These are phyloP conservation scores for Verbascum thapsus DNA, from an alignment of 257 asterid genomes.

Conservation along the genomic window DNA sequence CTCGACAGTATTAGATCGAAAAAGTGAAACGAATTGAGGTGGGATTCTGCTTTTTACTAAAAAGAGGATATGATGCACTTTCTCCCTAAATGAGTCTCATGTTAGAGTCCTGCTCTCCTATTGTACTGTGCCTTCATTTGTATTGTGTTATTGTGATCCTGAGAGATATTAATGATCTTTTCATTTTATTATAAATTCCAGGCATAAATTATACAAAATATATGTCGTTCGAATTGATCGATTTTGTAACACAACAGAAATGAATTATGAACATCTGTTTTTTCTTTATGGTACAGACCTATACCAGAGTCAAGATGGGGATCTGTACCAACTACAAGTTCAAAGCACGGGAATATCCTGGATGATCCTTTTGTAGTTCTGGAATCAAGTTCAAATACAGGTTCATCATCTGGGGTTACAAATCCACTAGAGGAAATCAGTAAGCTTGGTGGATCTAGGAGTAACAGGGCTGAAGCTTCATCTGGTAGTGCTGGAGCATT, in stretches of 20 bases:
- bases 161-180: neutral
- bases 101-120: conserved; percentile 1
- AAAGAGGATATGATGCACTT: neutral
- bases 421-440: conserved; percentile 79
- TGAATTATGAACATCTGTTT: conserved; percentile 21
- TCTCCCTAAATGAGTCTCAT: neutral
- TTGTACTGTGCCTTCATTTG: neutral
- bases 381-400: conserved; percentile 58
- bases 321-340: conserved; percentile 53
- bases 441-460: conserved; percentile 63
- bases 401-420: conserved; percentile 47
- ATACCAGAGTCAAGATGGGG: conserved; percentile 64
- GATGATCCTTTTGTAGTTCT: conserved; percentile 82
- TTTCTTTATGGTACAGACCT: conserved; percentile 58
- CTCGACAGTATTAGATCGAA: neutral
- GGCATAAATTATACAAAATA: neutral
- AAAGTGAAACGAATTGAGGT: conserved; percentile 7
- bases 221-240: neutral
- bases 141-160: conserved; percentile 10
- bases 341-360: conserved; percentile 43
- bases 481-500: conserved; percentile 63
- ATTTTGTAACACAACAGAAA: conserved; percentile 16
- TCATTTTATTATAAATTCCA: conserved; percentile 11
- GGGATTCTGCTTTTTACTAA: conserved; percentile 2
- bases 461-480: conserved; percentile 54